phyloP scores from a whole-genome alignment of 106 monocot genomes.

The Apostasia shenzhenica region DNA sequence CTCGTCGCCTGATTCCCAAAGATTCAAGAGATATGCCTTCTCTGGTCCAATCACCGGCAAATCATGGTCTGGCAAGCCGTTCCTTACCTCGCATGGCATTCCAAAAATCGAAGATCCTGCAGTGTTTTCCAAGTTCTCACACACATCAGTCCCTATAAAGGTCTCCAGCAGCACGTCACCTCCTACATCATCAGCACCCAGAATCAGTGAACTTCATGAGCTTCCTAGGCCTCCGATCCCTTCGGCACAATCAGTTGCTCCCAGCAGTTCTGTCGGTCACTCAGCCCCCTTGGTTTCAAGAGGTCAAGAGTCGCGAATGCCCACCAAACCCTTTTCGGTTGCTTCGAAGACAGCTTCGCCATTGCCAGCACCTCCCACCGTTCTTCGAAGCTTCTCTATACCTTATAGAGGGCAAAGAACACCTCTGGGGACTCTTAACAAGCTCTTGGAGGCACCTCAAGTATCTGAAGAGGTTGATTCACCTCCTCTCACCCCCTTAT shows the following conservation, averaged over 20 bases:
- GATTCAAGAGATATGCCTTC: conserved; percentile 49
- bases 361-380: conserved; percentile 64
- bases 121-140: neutral
- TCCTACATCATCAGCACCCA: conserved; percentile 39
- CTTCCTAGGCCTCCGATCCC: conserved; percentile 77
- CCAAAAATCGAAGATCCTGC: conserved; percentile 10
- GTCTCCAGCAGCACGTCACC: conserved; percentile 38
- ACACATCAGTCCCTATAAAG: conserved; percentile 28
- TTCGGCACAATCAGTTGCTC: conserved; percentile 11
- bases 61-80: conserved; percentile 30
- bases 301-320: conserved; percentile 28
- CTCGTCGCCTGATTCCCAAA: conserved; percentile 40
- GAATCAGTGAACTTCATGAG: conserved; percentile 72
- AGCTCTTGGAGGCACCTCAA: conserved; percentile 26
- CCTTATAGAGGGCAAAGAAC: conserved; percentile 55
- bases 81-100: conserved; percentile 2
- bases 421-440: conserved; percentile 17
- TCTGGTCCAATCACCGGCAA: conserved; percentile 55
- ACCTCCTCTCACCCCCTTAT: conserved; percentile 28
- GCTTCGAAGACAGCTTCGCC: conserved; percentile 54
- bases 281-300: conserved; percentile 74
- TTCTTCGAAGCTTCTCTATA: conserved; percentile 89
- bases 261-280: conserved; percentile 37
- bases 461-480: conserved; percentile 17
- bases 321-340: conserved; percentile 13